Percentiles rank a stretch among this genome's conserved stretches.
Evolutionary conservation across 1,139 yeast genomes (phyloP).

Genomic region (Suhomyces terraborum): DNA sequence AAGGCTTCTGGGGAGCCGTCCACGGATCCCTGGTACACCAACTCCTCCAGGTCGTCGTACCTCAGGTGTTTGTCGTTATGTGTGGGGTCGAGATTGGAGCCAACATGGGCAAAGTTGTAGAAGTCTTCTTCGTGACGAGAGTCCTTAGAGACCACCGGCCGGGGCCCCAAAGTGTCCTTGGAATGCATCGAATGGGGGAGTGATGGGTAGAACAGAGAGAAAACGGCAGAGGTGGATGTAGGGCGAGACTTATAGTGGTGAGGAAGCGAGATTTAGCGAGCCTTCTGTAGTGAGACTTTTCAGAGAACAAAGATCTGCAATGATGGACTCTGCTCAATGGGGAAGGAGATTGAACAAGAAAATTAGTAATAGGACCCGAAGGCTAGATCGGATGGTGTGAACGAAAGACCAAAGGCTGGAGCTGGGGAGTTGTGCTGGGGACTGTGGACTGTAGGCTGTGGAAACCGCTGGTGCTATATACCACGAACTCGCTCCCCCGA

Average conservation of each 20-base stretch:
- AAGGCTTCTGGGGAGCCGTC: conserved; percentile 1
- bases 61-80: conserved; percentile 4
- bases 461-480: no score
- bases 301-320: no score
- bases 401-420: no score
- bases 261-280: no score
- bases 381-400: no score
- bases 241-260: neutral
- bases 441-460: no score
- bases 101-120: conserved; percentile 18
- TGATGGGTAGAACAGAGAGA: neutral
- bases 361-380: no score
- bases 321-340: no score
- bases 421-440: no score
- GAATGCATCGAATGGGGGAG: neutral
- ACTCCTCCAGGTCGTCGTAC: conserved; percentile 6
- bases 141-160: conserved; percentile 3
- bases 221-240: neutral
- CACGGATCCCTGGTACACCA: conserved; percentile 5
- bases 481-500: no score
- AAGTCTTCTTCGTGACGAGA: conserved; percentile 14
- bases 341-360: no score
- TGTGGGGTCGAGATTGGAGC: conserved; percentile 1
- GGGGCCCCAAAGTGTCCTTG: neutral
- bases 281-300: no score